Evolutionary conservation across 208 protist genomes (phyloP), one percentile per base, ranked within the genome.

Genomic region (Crithidia fasciculata): DNA sequence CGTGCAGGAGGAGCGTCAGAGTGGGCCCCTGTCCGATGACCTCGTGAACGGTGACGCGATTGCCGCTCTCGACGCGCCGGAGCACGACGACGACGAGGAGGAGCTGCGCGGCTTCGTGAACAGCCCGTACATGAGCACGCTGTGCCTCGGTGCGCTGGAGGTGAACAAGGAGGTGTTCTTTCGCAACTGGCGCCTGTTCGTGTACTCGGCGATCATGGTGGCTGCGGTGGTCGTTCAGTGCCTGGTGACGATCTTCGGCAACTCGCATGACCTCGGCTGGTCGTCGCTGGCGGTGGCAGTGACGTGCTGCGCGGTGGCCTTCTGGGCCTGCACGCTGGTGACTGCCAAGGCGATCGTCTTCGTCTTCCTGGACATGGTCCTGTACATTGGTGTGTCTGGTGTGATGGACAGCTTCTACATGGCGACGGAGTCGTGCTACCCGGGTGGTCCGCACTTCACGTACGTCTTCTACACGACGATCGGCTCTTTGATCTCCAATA

Each of bases 391-490:
- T 52, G 50, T 92, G 16, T 62, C 74, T 12, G 79, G 82, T 44
- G 74, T 74, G 13, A 41, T 90, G 36, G 72, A 88, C 63, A 81
- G 40, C 57, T 86, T 85, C 60, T 90, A 78, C 72, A 70, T 78
- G 41, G 81, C 80, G 0, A 63, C 18, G 4, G 19, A 65, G 10
- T 19, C 59, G 8, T 85, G 82, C 72, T 58, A 77, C 49, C 56
- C 77, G 2, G 73, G 70, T 7, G 85, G 85, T 8, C 82, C 82
- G 8, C 71, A 83, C 73, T 90, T 90, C 72, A 76, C 62, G n/a
- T 83, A 69, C 65, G 72, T 55, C 43, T 85, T 86, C 69, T 87
- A 90, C 71, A 64, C 70, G 19, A 86, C 87, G 2, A 71, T 88
- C n/a, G 88, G 76, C 37, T 57, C 70, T 19, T 60, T 88, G 19